phyloP scores from a whole-genome alignment of 2,329 filamentous ascomycete genomes.

The Elsinoe perseae region DNA sequence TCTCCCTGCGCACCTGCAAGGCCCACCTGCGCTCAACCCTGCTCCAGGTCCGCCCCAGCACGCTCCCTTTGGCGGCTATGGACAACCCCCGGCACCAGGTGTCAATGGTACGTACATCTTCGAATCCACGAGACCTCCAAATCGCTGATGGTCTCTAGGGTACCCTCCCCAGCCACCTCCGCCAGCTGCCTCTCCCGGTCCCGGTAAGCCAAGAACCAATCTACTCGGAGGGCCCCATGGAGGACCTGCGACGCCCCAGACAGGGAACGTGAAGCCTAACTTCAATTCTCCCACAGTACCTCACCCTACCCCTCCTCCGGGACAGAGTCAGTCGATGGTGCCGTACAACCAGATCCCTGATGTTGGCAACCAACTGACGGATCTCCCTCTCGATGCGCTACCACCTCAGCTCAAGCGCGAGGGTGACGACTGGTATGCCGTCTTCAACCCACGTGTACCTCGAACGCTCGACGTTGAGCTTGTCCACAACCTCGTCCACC shows the following conservation, averaged over 20 bases:
- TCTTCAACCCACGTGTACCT: constrained; percentile 89
- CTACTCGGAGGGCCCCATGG: constrained; percentile 44
- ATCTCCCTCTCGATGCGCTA: constrained; percentile 78
- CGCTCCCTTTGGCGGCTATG: constrained; percentile 60
- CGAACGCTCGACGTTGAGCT: constrained; percentile 88
- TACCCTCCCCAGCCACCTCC: constrained; percentile 78
- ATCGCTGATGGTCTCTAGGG: constrained; percentile 38
- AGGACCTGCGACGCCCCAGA: constrained; percentile 81
- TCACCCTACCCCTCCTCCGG: constrained; percentile 64
- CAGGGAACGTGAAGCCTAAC: constrained; percentile 80
- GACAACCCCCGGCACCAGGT: constrained; percentile 51
- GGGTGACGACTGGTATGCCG: constrained; percentile 86
- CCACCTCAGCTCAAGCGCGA: constrained; percentile 83
- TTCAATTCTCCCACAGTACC: constrained; percentile 83
- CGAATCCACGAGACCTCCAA: constrained; percentile 7
- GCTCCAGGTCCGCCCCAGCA: constrained; percentile 55
- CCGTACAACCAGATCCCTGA: constrained; percentile 23
- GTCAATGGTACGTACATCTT: constrained; percentile 50
- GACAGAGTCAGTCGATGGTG: constrained; percentile 28
- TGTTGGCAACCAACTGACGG: constrained; percentile 64
- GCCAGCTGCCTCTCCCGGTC: constrained; percentile 79
- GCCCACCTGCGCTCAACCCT: constrained; percentile 57
- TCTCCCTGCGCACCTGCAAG: constrained; percentile 58
- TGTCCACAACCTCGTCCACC: constrained; percentile 84
- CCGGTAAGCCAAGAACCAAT: constrained; percentile 60